Evolutionary conservation across 305 asterid genomes (phyloP), one percentile per base, ranked within the genome.

Genomic region (Salvia sclarea): DNA sequence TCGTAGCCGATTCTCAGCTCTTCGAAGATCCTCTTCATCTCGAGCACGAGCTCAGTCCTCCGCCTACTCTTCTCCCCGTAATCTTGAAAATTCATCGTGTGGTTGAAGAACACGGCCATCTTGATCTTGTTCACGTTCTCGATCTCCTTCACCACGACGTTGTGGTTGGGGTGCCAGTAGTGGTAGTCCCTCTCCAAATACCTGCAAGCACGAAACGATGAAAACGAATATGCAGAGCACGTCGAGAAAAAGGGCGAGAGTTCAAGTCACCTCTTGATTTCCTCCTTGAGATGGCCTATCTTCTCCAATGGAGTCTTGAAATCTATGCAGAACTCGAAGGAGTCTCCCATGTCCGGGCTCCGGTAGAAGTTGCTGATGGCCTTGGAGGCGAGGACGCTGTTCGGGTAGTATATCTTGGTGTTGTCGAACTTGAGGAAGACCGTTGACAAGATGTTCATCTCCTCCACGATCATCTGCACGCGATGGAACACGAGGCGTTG

Each of bases 291-390:
- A 56, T 79, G 30, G 49, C 94, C 98, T 28, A 91, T 89, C 77
- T 84, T 84, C 78, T 92, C 92, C 66, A 92, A 13, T 2, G 94
- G 83, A 10, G 96, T 89, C 83, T 70, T 85, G 87, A 87, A 92
- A 74, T 86, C 96, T 47, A 91, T 78, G 50, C 83, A 85, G 83
- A 91, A 91, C 64, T 88, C 92, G 11, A 91, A 41, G 2, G 78
- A 37, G 68, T 91, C 97, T 4, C 96, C 83, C 97, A 91, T 88
- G 72, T 91, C 92, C 0, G 96, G 97, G 82, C 97, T 91, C 76
- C 97, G 79, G 62, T 86, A 85, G 86, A 82, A 88, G 76, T 89
- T 92, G 87, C 94, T 82, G 12, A 89, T 84, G 12, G 98, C 85
- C 77, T 91, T 91, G 43, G 88, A 73, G 7, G 98, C 87, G 78